Percentiles rank a stretch among this genome's conserved stretches.
Evolutionary conservation across 192 early-diverging fungal species (phyloP).

Genomic region (Rhizophagus prolifer): DNA sequence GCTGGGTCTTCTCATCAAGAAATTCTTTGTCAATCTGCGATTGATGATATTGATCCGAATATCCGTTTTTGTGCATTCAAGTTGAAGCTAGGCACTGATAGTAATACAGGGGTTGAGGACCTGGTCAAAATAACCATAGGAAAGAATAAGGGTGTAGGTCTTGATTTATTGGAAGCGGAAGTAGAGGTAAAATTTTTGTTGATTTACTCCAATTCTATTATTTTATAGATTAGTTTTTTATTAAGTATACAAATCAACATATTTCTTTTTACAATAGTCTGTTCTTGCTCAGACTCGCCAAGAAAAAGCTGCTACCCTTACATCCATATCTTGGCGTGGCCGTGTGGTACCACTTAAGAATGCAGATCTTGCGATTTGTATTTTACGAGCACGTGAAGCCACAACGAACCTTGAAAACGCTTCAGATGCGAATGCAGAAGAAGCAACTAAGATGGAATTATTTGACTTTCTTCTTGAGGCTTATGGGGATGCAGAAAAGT

Average conservation of each 20-base stretch:
- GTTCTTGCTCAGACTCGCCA: constrained; percentile 44
- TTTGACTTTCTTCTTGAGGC: constrained; percentile 58
- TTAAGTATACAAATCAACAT: neutral
- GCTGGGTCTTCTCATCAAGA: constrained; percentile 59
- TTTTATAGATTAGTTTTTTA: neutral
- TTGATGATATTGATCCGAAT: constrained; percentile 78
- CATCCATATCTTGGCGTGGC: constrained; percentile 51
- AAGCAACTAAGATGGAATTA: constrained; percentile 36
- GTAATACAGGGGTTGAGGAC: constrained; percentile 43
- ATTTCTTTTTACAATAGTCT: neutral
- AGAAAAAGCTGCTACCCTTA: constrained; percentile 40
- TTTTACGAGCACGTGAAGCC: constrained; percentile 48
- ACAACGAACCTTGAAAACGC: constrained; percentile 30
- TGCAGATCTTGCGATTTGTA: constrained; percentile 45
- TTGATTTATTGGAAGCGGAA: constrained; percentile 51
- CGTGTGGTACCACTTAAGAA: constrained; percentile 44
- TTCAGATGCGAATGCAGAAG: constrained; percentile 16
- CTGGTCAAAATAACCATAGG: constrained; percentile 46
- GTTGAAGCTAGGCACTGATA: constrained; percentile 47
- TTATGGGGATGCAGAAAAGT: constrained; percentile 60
- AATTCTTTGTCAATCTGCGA: constrained; percentile 61
- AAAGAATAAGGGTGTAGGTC: constrained; percentile 44
- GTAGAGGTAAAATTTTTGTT: constrained; percentile 36
- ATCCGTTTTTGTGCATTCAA: constrained; percentile 80
- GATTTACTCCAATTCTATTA: neutral